These are phyloP conservation scores for Metschnikowia arizonensis DNA, from an alignment of 805 yeast genomes.

Conservation along the genomic window DNA sequence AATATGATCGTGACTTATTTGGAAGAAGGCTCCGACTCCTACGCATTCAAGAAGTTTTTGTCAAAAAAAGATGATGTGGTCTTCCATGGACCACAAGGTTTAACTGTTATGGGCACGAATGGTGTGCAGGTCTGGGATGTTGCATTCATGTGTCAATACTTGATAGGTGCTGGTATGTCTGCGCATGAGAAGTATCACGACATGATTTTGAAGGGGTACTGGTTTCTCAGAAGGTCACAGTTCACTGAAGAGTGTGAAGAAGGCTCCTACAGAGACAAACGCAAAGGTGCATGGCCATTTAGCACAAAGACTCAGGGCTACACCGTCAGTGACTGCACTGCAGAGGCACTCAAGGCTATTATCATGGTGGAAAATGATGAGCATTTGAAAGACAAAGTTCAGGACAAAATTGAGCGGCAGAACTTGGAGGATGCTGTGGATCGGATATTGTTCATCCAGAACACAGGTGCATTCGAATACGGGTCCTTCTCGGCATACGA, in stretches of 20 bases:
- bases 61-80: conserved; percentile 68
- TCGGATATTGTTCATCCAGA: conserved; percentile 70
- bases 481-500: conserved; percentile 96
- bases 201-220: conserved; percentile 59
- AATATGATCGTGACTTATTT: conserved; percentile 65
- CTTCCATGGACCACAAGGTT: conserved; percentile 85
- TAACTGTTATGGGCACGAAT: conserved; percentile 94
- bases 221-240: conserved; percentile 76
- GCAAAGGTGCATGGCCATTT: conserved; percentile 94
- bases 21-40: conserved; percentile 69
- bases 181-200: conserved; percentile 61
- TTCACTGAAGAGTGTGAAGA: conserved; percentile 73
- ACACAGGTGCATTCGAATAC: conserved; percentile 68
- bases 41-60: conserved; percentile 50
- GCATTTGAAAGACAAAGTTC: conserved; percentile 28
- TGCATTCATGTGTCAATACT: conserved; percentile 84
- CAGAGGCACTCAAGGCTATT: conserved; percentile 91
- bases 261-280: conserved; percentile 76
- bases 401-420: conserved; percentile 49
- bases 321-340: conserved; percentile 94
- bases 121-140: conserved; percentile 98
- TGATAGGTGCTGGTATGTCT: conserved; percentile 74
- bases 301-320: conserved; percentile 95
- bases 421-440: conserved; percentile 69
- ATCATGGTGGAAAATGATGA: conserved; percentile 79